phyloP scores from a whole-genome alignment of 1,284 basidiomycete genomes.

The Naganishia albida region DNA sequence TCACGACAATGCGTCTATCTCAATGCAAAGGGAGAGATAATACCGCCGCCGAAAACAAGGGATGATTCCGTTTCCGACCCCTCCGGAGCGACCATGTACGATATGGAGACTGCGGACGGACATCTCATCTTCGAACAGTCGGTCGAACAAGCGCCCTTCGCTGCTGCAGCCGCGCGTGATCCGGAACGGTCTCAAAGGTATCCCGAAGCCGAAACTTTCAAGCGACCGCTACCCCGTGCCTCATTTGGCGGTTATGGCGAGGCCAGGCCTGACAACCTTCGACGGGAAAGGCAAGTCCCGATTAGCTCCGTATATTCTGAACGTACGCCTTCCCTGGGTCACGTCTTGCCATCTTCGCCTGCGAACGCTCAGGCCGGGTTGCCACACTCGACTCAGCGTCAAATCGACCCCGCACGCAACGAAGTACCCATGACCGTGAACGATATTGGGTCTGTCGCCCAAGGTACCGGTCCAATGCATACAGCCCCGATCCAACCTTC shows the following conservation, averaged over 20 bases:
- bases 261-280: conserved; percentile 6
- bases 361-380: background rate
- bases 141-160: background rate
- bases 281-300: conserved; percentile 14
- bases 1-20: conserved; percentile 55
- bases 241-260: conserved; percentile 4
- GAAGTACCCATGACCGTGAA: no score
- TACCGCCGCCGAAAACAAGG: conserved; percentile 52
- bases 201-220: conserved; percentile 6
- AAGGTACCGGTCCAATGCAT: background rate
- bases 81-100: background rate
- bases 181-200: conserved; percentile 5
- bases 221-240: conserved; percentile 11
- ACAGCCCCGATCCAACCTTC: background rate
- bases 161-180: background rate
- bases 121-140: background rate
- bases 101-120: conserved; percentile 7
- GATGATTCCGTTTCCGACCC: conserved; percentile 38
- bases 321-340: background rate
- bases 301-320: conserved; percentile 22
- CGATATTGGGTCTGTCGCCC: background rate
- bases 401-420: no score
- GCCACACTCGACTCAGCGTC: background rate
- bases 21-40: conserved; percentile 52
- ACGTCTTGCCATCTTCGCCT: background rate